Conservation (phyloP, 306 rosid genomes). For the Erythrophleum fordii region DNA sequence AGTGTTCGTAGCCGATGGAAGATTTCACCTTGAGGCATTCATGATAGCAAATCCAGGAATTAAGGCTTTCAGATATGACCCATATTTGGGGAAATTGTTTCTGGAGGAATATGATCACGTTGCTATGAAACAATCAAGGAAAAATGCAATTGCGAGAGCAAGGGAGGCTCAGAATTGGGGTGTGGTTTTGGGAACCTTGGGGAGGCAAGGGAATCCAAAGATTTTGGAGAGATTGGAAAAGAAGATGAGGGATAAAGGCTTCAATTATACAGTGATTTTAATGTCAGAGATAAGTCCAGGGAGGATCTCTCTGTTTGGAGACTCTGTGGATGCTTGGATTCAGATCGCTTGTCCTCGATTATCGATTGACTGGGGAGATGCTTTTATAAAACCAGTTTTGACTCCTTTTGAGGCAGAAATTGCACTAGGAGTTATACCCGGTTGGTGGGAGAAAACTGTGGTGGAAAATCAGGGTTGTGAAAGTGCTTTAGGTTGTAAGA, state of each 20-base stretch:
- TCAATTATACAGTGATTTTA: conserved; percentile 65
- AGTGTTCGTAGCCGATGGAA: conserved; percentile 87
- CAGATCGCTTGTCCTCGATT: conserved; percentile 94
- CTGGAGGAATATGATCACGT: conserved; percentile 88
- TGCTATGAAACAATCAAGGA: conserved; percentile 82
- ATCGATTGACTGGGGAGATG: conserved; percentile 97
- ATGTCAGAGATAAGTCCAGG: conserved; percentile 92
- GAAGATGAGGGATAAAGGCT: conserved; percentile 71
- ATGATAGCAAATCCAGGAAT: conserved; percentile 91
- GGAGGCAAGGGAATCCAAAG: conserved; percentile 95
- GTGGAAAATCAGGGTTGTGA: conserved; percentile 45
- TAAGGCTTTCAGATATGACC: conserved; percentile 82
- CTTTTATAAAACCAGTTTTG: conserved; percentile 80
- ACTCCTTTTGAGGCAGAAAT: conserved; percentile 92
- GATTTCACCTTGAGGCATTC: conserved; percentile 92
- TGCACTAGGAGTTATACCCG: conserved; percentile 77
- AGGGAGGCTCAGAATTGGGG: conserved; percentile 77
- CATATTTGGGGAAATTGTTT: conserved; percentile 79
- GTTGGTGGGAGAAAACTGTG: conserved; percentile 86
- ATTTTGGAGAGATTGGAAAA: conserved; percentile 76
- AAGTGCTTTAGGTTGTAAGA: conserved; percentile 42
- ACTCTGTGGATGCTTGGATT: conserved; percentile 92
- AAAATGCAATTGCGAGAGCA: conserved; percentile 63
- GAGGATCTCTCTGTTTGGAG: conserved; percentile 73
- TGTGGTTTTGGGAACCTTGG: conserved; percentile 83